phyloP scores from a whole-genome alignment of 331 rosid species.

The Phaseolus coccineus region DNA sequence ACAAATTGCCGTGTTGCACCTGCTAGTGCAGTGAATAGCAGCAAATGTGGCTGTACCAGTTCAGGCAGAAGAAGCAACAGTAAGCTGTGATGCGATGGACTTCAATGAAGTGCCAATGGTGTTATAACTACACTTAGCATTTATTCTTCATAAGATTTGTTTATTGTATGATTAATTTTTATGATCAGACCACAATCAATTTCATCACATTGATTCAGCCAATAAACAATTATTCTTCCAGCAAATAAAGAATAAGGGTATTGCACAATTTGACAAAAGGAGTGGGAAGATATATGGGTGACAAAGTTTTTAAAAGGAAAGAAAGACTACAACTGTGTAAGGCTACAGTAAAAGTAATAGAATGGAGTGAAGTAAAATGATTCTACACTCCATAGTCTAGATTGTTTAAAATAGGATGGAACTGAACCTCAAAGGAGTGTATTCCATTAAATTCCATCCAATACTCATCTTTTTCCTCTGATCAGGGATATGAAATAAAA shows the following conservation, averaged over 20 bases:
- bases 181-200: background rate
- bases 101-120: background rate
- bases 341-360: background rate
- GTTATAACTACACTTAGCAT: background rate
- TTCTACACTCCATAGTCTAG: background rate
- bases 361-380: background rate
- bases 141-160: background rate
- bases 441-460: background rate
- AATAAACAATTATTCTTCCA: background rate
- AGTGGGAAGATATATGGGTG: background rate
- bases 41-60: background rate
- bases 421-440: background rate
- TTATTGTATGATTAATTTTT: background rate
- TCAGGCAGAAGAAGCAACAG: background rate
- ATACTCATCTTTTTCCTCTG: background rate
- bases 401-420: background rate
- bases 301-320: background rate
- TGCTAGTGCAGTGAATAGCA: background rate
- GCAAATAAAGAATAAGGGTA: background rate
- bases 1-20: background rate
- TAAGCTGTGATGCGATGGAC: background rate
- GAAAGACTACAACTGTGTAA: background rate
- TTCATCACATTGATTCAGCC: background rate
- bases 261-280: background rate
- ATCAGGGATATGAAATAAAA: background rate